Percentiles rank a stretch among this genome's conserved stretches.
These are phyloP conservation scores for Ogataea sp. DNA, from an alignment of 805 yeast genomes.

Conservation along the genomic window DNA sequence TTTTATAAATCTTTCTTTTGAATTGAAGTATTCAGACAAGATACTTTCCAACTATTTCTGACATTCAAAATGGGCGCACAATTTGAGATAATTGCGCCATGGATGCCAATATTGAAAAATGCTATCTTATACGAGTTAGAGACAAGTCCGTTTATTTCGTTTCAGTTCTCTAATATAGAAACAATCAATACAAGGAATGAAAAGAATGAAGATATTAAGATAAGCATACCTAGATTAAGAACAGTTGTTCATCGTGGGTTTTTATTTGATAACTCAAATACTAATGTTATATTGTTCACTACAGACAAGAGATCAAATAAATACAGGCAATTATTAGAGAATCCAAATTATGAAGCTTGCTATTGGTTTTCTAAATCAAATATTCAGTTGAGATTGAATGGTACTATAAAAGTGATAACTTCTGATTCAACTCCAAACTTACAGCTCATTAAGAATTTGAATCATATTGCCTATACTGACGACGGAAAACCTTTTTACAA, in stretches of 20 bases:
- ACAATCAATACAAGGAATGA: constrained; percentile 30
- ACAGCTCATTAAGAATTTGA: background rate
- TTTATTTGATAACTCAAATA: constrained; percentile 57
- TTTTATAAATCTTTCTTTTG: no score
- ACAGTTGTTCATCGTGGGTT: constrained; percentile 71
- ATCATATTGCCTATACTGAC: background rate
- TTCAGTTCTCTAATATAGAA: constrained; percentile 52
- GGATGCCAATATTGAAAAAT: constrained; percentile 61
- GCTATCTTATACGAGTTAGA: constrained; percentile 42
- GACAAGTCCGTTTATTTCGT: constrained; percentile 43
- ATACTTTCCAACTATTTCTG: no score
- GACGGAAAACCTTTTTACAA: constrained; percentile 1
- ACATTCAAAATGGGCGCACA: background rate
- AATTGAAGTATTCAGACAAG: no score
- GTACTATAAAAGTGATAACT: constrained; percentile 44
- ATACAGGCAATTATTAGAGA: constrained; percentile 38
- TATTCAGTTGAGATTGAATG: constrained; percentile 69
- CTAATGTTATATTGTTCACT: constrained; percentile 59
- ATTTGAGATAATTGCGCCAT: constrained; percentile 46
- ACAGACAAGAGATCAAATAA: constrained; percentile 69
- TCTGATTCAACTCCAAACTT: constrained; percentile 17
- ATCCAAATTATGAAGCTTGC: constrained; percentile 65
- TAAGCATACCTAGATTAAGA: constrained; percentile 51
- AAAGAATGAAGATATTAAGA: constrained; percentile 10
- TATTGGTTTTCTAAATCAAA: constrained; percentile 56